Evolutionary conservation across 2,329 filamentous ascomycete genomes (phyloP), one percentile per base, ranked within the genome.

Genomic region (Xylariaceae sp.): DNA sequence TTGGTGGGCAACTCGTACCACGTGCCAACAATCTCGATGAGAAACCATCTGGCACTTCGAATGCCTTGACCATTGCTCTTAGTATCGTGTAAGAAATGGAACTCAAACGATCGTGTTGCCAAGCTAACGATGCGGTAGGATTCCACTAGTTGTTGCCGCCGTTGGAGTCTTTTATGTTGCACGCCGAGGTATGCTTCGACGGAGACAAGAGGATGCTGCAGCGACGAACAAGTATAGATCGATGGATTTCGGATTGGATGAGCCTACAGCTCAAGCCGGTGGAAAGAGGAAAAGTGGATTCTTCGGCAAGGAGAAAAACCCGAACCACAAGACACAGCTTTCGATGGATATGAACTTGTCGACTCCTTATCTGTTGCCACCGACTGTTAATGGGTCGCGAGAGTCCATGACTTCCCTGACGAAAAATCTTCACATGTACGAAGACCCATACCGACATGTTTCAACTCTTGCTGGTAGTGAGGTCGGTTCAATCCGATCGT

Each of bases 331-430:
- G 42, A 72, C 75, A 35, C 82, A 86, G 59, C 68, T 86, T 44
- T 87, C 84, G 32, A 82, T 92, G 79, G 80, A 83, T 59, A 81
- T 91, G 78, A 83, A 87, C 63, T 76, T 91, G 42, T 82, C 81
- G 32, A 94, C 85, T 60, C 94, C 94, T 2, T 99, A 97, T 66
- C 80, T 99, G n/a, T 77, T 97, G n/a, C 91, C 94, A 5, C 88
- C 89, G 1, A 84, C 82, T 47, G 65, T 92, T 17, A 83, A 94
- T 39, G 77, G 81, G 62, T 96, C 92, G 1, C 82, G 83, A 40
- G 90, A 96, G 58, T 96, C 92, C 5, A 76, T 97, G 55, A 85
- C 91, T 67, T 95, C 90, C 2, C 75, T 97, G 57, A 88, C 90
- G 22, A 84, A 87, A 47, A 86, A 85, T 2, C 78, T 92, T 41